Evolutionary conservation across 257 asterid genomes (phyloP).

Genomic region (Jacaranda mimosifolia): DNA sequence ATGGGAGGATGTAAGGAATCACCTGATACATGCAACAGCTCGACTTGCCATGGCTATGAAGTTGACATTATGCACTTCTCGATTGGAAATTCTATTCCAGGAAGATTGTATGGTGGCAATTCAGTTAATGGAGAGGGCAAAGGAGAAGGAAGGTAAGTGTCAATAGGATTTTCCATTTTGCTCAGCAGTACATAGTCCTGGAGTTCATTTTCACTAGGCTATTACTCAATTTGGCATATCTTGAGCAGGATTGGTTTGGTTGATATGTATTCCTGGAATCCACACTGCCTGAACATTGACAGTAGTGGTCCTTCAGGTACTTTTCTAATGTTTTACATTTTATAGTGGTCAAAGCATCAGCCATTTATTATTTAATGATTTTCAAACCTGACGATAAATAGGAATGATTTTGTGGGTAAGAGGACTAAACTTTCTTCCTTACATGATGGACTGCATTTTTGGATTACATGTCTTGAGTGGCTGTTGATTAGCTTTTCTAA

Average conservation of each 20-base stretch:
- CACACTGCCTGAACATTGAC: constrained; percentile 73
- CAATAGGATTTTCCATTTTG: neutral
- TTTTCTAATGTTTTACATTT: constrained; percentile 14
- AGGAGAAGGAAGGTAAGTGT: constrained; percentile 56
- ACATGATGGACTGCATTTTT: neutral
- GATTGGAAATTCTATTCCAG: constrained; percentile 86
- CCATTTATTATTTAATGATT: neutral
- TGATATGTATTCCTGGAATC: constrained; percentile 85
- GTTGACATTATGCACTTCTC: constrained; percentile 95
- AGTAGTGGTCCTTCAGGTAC: constrained; percentile 70
- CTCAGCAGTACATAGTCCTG: neutral
- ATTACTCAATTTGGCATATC: constrained; percentile 27
- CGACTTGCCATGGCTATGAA: constrained; percentile 77
- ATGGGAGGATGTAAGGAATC: constrained; percentile 94
- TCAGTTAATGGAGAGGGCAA: constrained; percentile 51
- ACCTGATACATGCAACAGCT: constrained; percentile 67
- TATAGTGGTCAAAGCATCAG: neutral
- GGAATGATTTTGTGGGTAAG: neutral
- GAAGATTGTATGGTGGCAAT: constrained; percentile 78
- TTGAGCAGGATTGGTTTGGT: constrained; percentile 67
- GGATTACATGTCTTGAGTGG: neutral
- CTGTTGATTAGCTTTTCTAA: neutral
- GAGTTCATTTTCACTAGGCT: neutral
- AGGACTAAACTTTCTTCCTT: neutral
- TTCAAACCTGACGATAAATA: neutral